These are phyloP conservation scores for Arthrobotrys musiformis DNA, from an alignment of 2,329 filamentous ascomycete genomes.

Conservation along the genomic window DNA sequence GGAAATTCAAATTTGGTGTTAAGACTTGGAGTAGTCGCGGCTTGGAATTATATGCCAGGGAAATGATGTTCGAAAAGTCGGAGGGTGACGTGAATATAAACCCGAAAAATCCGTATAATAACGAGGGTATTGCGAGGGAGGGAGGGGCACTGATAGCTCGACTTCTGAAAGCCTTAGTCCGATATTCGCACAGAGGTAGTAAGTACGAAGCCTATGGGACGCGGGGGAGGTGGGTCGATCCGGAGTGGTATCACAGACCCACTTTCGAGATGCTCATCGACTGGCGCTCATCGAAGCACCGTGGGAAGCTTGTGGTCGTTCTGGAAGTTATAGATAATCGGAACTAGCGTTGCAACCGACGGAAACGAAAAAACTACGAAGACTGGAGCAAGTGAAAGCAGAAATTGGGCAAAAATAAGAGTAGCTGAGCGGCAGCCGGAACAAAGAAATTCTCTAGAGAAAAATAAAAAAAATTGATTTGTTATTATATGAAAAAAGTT, in stretches of 20 bases:
- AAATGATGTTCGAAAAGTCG: background rate
- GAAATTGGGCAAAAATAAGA: background rate
- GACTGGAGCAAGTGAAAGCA: background rate
- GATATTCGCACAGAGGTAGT: background rate
- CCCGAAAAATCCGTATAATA: background rate
- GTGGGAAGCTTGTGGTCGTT: background rate
- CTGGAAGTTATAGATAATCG: background rate
- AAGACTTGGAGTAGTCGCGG: too few species aligned
- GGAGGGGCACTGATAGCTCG: background rate
- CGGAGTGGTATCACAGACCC: slow-evolving; percentile 14
- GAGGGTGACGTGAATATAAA: background rate
- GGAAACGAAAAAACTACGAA: background rate
- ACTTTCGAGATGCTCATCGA: slow-evolving; percentile 22
- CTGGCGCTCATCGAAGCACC: background rate
- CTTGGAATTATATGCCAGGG: too few species aligned
- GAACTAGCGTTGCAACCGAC: background rate
- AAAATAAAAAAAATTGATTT: background rate
- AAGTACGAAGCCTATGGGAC: background rate
- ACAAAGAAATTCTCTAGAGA: background rate
- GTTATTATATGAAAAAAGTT: background rate
- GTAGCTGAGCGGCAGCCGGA: background rate
- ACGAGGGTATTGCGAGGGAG: background rate
- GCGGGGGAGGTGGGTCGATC: background rate
- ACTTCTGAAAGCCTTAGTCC: background rate
- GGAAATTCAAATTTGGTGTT: background rate